Percentiles rank a stretch among this genome's conserved stretches.
Conservation (phyloP, 75 land plant species). For the Pinus taeda region DNA sequence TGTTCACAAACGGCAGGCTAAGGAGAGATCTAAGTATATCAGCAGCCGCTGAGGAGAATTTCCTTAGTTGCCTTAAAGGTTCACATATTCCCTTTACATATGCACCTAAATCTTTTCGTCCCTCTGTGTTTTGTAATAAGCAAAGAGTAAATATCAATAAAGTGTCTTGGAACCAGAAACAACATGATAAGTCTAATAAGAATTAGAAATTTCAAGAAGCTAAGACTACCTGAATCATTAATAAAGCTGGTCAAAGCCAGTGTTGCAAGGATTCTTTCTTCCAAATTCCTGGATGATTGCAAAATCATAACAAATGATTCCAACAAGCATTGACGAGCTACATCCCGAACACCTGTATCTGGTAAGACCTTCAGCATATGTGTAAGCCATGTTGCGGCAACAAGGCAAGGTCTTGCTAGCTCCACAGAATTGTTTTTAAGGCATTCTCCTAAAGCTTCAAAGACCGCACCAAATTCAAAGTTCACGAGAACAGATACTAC, state of each 20-base stretch:
- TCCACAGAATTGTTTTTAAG: slow-evolving; percentile 36
- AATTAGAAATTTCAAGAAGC: not conserved
- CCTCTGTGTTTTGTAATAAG: slow-evolving; percentile 26
- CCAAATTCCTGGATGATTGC: slow-evolving; percentile 34
- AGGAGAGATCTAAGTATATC: slow-evolving; percentile 49
- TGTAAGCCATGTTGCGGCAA: slow-evolving; percentile 54
- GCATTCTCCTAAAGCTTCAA: slow-evolving; percentile 58
- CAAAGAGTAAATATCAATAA: slow-evolving; percentile 3
- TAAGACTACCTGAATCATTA: slow-evolving; percentile 39
- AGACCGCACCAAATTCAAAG: slow-evolving; percentile 56
- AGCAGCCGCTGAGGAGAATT: slow-evolving; percentile 34
- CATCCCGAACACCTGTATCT: slow-evolving; percentile 49
- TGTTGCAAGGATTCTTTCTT: slow-evolving; percentile 51
- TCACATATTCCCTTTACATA: slow-evolving; percentile 43
- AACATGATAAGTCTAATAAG: not conserved
- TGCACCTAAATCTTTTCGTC: slow-evolving; percentile 24
- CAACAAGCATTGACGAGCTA: slow-evolving; percentile 46
- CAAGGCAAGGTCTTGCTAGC: slow-evolving; percentile 40
- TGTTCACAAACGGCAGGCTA: slow-evolving; percentile 28
- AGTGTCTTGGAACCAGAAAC: not conserved
- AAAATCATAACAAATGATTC: slow-evolving; percentile 31
- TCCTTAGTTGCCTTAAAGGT: slow-evolving; percentile 51
- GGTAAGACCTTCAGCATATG: slow-evolving; percentile 46
- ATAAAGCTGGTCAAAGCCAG: slow-evolving; percentile 51
- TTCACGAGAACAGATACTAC: slow-evolving; percentile 49